Base-by-base conservation (phyloP, 176 grass and related monocot species). In the Aegilops longissima region DNA sequence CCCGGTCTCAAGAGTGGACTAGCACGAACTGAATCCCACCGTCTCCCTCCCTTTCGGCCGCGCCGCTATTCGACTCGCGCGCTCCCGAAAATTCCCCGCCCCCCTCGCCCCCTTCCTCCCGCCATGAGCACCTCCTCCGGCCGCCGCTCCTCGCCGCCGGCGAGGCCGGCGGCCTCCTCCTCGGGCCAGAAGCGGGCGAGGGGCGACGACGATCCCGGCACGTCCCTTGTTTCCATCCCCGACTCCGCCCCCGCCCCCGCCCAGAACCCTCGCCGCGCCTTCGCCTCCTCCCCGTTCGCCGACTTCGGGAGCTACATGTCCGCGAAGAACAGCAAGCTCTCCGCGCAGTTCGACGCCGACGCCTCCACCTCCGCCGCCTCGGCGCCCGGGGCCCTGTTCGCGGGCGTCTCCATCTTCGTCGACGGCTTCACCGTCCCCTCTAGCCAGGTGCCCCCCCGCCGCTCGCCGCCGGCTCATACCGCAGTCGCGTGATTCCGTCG, bases 301-400 rank as follows among this genome's bases (percentile, higher is more conserved):
- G 87, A 94, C 72, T 94, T 94, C 54, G 81, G 82, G 81, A 90
- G 82, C 69, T 94, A 94, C 78, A 92, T 94, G 92, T 23, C 73
- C 66, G 84, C 88, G 38, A 94, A 94, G 92, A 92, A 92, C 73
- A 86, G 81, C 56, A 94, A 94, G 85, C 90, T 94, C 73, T 24
- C 80, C 12, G 92, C 87, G 23, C 92, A 92, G 80, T 94, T 92
- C 81, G 66, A 91, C 13, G 89, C 89, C 47, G 87, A 88, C 58
- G 88, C 83, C 9, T 69, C 83, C 58, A 39, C 27, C 23, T 86
- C 27, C 23, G 78, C 88, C 20, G 78, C 88, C 13, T 56, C 77
- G 9, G 77, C 2, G 5, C 6, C 79, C 14, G 89, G 82, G 9
- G 83, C 71, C 17, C 67, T 95, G 23, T 95, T 95, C 54, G 64